Percentiles rank a stretch among this genome's conserved stretches.
Conservation (phyloP, 495 filamentous ascomycete species). For the Penicillium manginii region DNA sequence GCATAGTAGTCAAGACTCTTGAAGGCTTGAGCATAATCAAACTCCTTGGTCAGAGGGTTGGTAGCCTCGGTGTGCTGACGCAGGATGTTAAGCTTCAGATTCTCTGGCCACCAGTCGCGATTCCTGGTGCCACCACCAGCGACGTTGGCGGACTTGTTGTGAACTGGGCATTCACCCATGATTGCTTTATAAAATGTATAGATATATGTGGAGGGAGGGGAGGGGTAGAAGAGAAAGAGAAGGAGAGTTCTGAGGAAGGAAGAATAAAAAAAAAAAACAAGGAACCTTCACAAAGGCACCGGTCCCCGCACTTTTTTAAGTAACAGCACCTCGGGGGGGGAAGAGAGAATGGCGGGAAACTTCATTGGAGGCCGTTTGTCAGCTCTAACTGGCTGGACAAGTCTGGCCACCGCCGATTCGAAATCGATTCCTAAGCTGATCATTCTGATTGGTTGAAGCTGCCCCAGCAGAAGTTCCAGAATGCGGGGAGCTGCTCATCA, state of each 20-base stretch:
- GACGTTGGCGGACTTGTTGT: conserved; percentile 49
- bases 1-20: conserved; percentile 70
- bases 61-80: conserved; percentile 67
- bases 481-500: conserved; percentile 3
- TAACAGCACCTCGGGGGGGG: not conserved
- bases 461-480: conserved; percentile 11
- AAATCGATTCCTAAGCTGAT: conserved; percentile 28
- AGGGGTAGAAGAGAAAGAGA: not conserved
- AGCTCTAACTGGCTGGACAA: conserved; percentile 13
- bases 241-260: not conserved
- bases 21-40: conserved; percentile 71
- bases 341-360: conserved; percentile 19
- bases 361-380: conserved; percentile 16
- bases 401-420: conserved; percentile 24
- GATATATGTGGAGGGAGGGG: not conserved
- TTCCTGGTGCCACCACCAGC: conserved; percentile 65
- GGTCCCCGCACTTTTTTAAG: conserved; percentile 24
- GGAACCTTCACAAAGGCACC: conserved; percentile 2
- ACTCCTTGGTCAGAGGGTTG: conserved; percentile 62
- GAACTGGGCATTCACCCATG: conserved; percentile 55
- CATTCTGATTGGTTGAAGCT: conserved; percentile 13
- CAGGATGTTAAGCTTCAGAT: conserved; percentile 68
- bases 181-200: conserved; percentile 7
- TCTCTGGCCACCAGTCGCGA: conserved; percentile 70
- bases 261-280: conserved; percentile 3